These are phyloP conservation scores for Neocucurbitaria cava DNA, from an alignment of 2,329 filamentous ascomycete genomes.

Conservation along the genomic window DNA sequence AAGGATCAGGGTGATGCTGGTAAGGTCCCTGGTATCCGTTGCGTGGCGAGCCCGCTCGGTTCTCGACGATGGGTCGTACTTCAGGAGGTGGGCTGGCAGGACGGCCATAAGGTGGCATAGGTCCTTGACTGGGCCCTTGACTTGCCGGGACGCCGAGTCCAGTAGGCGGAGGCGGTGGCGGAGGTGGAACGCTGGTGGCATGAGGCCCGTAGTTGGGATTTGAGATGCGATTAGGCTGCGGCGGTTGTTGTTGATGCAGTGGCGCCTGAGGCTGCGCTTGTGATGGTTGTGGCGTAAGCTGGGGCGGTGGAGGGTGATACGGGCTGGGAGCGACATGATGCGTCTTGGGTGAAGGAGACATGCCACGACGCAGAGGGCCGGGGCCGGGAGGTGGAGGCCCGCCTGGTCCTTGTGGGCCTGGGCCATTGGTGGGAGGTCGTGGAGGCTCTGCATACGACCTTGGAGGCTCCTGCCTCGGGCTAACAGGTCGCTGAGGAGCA, in stretches of 20 bases:
- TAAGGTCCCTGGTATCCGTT: slow-evolving; percentile 85
- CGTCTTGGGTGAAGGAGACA: slow-evolving; percentile 67
- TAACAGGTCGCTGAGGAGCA: slow-evolving; percentile 73
- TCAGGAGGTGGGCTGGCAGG: slow-evolving; percentile 84
- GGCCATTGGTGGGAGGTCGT: slow-evolving; percentile 56
- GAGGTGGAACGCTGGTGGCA: slow-evolving; percentile 60
- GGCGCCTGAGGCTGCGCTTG: slow-evolving; percentile 54
- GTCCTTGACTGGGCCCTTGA: slow-evolving; percentile 55
- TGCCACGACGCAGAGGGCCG: slow-evolving; percentile 56
- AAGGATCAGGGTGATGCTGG: slow-evolving; percentile 73
- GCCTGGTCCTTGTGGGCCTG: slow-evolving; percentile 51
- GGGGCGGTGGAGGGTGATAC: slow-evolving; percentile 55
- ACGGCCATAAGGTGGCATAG: slow-evolving; percentile 71
- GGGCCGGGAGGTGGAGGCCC: slow-evolving; percentile 49
- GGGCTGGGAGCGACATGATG: slow-evolving; percentile 60
- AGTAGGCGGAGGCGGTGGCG: slow-evolving; percentile 64
- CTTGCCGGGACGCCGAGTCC: slow-evolving; percentile 57
- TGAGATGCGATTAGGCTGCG: slow-evolving; percentile 55
- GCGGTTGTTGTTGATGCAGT: slow-evolving; percentile 33
- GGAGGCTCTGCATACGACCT: slow-evolving; percentile 72
- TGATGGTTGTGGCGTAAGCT: slow-evolving; percentile 60
- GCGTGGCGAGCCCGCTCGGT: slow-evolving; percentile 88
- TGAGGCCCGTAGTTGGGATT: slow-evolving; percentile 57
- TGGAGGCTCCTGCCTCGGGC: slow-evolving; percentile 75
- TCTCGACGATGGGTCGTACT: slow-evolving; percentile 81